Conservation (phyloP, 2,329 filamentous ascomycete species). For the Colletotrichum magnum region DNA sequence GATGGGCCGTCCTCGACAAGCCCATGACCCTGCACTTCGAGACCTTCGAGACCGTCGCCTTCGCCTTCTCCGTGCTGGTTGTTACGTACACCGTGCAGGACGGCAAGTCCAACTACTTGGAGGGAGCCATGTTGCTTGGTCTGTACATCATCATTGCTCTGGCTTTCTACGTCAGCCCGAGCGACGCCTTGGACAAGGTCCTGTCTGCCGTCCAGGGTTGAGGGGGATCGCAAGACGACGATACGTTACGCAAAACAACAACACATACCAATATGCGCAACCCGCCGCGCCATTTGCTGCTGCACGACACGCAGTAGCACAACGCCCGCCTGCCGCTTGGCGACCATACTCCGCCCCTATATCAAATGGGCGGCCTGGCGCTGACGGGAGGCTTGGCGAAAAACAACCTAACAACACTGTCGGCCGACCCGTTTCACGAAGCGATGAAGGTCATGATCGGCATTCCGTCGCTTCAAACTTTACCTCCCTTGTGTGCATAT, state of each 20-base stretch:
- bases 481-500: conserved; percentile 29
- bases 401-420: background rate
- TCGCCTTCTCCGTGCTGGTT: conserved; percentile 81
- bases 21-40: conserved; percentile 87
- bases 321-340: too few species aligned
- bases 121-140: conserved; percentile 77
- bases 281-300: background rate
- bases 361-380: background rate
- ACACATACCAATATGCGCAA: background rate
- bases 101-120: conserved; percentile 87
- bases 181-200: conserved; percentile 60
- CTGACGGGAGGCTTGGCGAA: background rate
- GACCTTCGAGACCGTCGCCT: conserved; percentile 83
- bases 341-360: background rate
- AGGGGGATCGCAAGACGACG: background rate
- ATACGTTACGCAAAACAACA: conserved; percentile 9
- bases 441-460: background rate
- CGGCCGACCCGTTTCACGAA: background rate
- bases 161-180: conserved; percentile 71
- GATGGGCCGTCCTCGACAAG: conserved; percentile 80
- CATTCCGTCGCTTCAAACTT: conserved; percentile 13
- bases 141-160: conserved; percentile 73
- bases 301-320: too few species aligned
- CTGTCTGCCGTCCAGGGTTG: conserved; percentile 30
- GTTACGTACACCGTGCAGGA: conserved; percentile 85